Conservation (phyloP, 352 stramenopile species). For the Blastocystis sp. region DNA sequence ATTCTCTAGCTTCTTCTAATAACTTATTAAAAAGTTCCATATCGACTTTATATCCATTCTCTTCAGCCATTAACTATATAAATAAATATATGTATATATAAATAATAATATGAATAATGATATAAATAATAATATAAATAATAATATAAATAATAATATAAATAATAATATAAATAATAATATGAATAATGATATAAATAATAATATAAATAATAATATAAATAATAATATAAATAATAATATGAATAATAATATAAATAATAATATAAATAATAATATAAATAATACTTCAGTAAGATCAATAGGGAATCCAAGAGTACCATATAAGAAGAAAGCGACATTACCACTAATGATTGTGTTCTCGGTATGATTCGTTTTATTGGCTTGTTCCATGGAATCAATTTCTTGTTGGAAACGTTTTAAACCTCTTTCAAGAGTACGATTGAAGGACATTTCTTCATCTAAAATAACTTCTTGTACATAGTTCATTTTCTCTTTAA, state of each 20-base stretch:
- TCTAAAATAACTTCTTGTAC: constrained; percentile 79
- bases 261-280: background rate
- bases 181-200: no score
- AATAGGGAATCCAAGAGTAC: constrained; percentile 91
- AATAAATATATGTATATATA: no score
- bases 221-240: constrained; percentile 1
- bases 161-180: no score
- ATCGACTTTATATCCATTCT: constrained; percentile 56
- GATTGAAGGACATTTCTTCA: constrained; percentile 79
- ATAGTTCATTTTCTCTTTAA: constrained; percentile 64
- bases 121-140: no score
- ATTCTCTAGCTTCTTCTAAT: constrained; percentile 60
- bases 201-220: no score
- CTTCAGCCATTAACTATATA: constrained; percentile 63
- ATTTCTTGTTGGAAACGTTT: constrained; percentile 62
- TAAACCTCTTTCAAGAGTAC: constrained; percentile 60
- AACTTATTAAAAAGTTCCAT: constrained; percentile 69
- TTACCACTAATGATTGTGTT: constrained; percentile 55
- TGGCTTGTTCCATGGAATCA: constrained; percentile 48
- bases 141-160: no score
- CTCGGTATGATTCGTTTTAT: constrained; percentile 29
- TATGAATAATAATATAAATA: no score
- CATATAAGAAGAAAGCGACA: constrained; percentile 93
- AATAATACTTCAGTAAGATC: constrained; percentile 69
- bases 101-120: no score